Evolutionary conservation across 1,284 basidiomycete genomes (phyloP).

Genomic region (Cystobasidium pallidum): DNA sequence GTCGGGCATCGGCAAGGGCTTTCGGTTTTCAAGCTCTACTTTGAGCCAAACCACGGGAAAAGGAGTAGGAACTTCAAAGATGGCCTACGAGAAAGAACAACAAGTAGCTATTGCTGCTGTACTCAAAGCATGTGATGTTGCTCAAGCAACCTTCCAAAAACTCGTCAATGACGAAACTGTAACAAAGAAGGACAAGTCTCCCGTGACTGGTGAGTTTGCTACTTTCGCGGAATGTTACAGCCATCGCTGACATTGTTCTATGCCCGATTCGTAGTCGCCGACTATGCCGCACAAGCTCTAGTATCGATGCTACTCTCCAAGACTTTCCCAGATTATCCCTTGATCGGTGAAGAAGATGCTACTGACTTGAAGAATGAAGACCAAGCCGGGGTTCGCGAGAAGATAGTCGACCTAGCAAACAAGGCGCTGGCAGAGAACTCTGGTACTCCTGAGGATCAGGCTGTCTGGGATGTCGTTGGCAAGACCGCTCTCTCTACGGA

Average conservation of each 20-base stretch:
- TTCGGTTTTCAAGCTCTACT: neutral
- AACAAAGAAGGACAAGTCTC: slow-evolving; percentile 91
- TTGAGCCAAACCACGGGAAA: too few relatives aligned
- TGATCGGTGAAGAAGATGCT: slow-evolving; percentile 96
- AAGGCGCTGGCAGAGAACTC: slow-evolving; percentile 65
- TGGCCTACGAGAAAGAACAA: slow-evolving; percentile 37
- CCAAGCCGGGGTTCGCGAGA: slow-evolving; percentile 62
- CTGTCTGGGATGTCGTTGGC: slow-evolving; percentile 61
- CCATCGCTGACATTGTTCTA: neutral
- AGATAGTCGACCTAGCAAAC: slow-evolving; percentile 82
- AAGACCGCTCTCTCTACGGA: slow-evolving; percentile 58
- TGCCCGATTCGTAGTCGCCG: slow-evolving; percentile 67
- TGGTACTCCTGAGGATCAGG: slow-evolving; percentile 55
- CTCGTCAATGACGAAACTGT: slow-evolving; percentile 85
- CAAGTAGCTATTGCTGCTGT: slow-evolving; percentile 84
- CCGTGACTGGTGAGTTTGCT: slow-evolving; percentile 76
- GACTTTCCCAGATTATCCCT: slow-evolving; percentile 81
- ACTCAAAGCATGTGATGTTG: slow-evolving; percentile 72
- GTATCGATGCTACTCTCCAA: slow-evolving; percentile 74
- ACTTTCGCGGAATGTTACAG: neutral
- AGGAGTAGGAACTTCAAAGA: neutral
- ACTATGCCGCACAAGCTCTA: slow-evolving; percentile 86
- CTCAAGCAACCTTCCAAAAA: slow-evolving; percentile 83
- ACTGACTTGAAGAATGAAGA: slow-evolving; percentile 68
- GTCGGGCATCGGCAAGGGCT: neutral